Base-by-base conservation (phyloP, 495 filamentous ascomycete species). In the Lindgomyces ingoldianus region DNA sequence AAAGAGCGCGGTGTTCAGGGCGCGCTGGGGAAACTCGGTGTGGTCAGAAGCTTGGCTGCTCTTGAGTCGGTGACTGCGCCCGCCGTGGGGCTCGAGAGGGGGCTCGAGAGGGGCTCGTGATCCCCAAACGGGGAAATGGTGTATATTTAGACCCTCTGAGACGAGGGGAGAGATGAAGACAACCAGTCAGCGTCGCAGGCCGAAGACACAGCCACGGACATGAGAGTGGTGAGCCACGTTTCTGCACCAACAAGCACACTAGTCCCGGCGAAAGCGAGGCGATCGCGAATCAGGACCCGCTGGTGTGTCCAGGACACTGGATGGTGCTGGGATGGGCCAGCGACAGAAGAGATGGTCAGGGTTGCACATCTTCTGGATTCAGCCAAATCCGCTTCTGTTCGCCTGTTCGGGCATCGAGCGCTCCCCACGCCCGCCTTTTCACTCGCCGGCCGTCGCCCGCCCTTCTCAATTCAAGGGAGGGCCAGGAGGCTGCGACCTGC, bases 121-220 rank as follows among this genome's bases (percentile, higher is more conserved):
- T 10, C 29, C 54, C 46, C 50, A 11, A 42, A 50, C 51, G 45
- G 62, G 62, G 16, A 65, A 60, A 65, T 45, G 62, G 62, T 52
- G 47, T 64, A 64, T 49, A 41, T 44, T 51, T 64, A 64, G 61
- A 33, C n/a, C n/a, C n/a, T n/a, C n/a, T n/a, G n/a, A n/a, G n/a
- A n/a, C n/a, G n/a, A n/a, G n/a, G n/a, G n/a, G n/a, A n/a, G n/a
- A n/a, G n/a, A n/a, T n/a, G n/a, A n/a, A n/a, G 14, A 6, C 53
- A 26, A 42, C 52, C 61, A 48, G 33, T 47, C 39, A 50, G 60
- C 16, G 24, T 18, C 48, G 6, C 3, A 39, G 18, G 22, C 12
- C 2, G 16, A 21, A 19, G 6, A 36, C 53, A 44, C 53, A 36
- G 30, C 30, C 53, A 41, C 41, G 26, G 11, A 56, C 19, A 8